Percentiles rank a stretch among this genome's conserved stretches.
phyloP scores from a whole-genome alignment of 1,139 yeast genomes.

The Hyphopichia burtonii region DNA sequence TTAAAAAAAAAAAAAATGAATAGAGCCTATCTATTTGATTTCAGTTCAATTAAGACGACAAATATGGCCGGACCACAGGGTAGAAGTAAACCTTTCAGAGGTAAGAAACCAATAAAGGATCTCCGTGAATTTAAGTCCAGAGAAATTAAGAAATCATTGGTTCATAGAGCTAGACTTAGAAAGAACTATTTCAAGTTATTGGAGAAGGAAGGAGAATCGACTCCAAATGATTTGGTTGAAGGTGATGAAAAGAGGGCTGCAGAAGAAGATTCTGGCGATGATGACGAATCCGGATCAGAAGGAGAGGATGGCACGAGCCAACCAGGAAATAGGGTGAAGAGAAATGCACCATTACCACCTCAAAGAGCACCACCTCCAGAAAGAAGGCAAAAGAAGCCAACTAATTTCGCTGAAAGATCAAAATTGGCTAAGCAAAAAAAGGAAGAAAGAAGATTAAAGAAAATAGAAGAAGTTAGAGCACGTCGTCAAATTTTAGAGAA shows the following conservation, averaged over 20 bases:
- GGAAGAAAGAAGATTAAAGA: slow-evolving; percentile 32
- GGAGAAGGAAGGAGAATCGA: slow-evolving; percentile 59
- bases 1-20: not conserved
- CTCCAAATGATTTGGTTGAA: not conserved
- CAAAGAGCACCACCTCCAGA: slow-evolving; percentile 4
- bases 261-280: slow-evolving; percentile 1
- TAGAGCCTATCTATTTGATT: too few species aligned
- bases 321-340: not conserved
- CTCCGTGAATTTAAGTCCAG: slow-evolving; percentile 41
- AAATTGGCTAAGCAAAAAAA: slow-evolving; percentile 44
- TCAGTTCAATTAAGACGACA: not conserved
- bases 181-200: slow-evolving; percentile 78
- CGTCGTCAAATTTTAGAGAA: slow-evolving; percentile 21
- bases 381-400: slow-evolving; percentile 15
- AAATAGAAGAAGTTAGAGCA: slow-evolving; percentile 27
- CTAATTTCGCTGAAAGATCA: slow-evolving; percentile 48
- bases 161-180: slow-evolving; percentile 80
- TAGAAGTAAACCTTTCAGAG: slow-evolving; percentile 8
- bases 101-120: slow-evolving; percentile 32
- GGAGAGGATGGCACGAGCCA: not conserved
- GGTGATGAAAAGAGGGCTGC: slow-evolving; percentile 6
- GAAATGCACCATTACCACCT: slow-evolving; percentile 3
- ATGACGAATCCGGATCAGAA: slow-evolving; percentile 3
- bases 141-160: slow-evolving; percentile 74
- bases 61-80: slow-evolving; percentile 7